Evolutionary conservation across 1,284 basidiomycete species (phyloP).

Genomic region (Leccinum proliferum): DNA sequence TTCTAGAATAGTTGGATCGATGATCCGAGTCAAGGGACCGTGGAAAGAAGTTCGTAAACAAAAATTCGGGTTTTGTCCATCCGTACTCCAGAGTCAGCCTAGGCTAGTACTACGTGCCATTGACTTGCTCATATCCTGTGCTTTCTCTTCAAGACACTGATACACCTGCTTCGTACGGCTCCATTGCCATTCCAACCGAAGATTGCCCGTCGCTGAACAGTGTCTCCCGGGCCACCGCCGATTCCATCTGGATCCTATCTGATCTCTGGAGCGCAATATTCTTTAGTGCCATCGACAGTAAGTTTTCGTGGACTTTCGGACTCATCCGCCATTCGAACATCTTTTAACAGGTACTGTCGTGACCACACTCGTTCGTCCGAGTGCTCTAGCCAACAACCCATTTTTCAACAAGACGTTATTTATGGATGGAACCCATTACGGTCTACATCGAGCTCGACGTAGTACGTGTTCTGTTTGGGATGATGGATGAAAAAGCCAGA

Average conservation of each 20-base stretch:
- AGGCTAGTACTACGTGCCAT: no score
- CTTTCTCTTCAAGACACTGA: not conserved
- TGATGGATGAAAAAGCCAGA: conserved; percentile 35
- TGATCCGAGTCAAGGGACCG: not conserved
- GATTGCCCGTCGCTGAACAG: conserved; percentile 23
- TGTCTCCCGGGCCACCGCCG: conserved; percentile 40
- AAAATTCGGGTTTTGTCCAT: not conserved
- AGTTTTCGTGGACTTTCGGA: conserved; percentile 7
- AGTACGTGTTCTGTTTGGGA: conserved; percentile 32
- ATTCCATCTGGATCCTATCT: conserved; percentile 64
- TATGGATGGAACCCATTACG: conserved; percentile 33
- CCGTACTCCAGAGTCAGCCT: no score
- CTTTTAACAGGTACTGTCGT: conserved; percentile 58
- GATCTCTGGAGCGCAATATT: conserved; percentile 78
- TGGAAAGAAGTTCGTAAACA: not conserved
- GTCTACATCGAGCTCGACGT: conserved; percentile 33
- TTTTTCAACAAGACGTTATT: no score
- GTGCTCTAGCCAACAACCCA: no score
- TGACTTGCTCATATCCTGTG: no score
- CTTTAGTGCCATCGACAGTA: conserved; percentile 77
- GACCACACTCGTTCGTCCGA: conserved; percentile 54
- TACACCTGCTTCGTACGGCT: conserved; percentile 3
- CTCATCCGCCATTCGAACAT: not conserved
- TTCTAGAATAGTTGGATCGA: no score
- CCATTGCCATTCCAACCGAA: not conserved